phyloP scores from a whole-genome alignment of 1,139 yeast species.

The Taphrina betulina region DNA sequence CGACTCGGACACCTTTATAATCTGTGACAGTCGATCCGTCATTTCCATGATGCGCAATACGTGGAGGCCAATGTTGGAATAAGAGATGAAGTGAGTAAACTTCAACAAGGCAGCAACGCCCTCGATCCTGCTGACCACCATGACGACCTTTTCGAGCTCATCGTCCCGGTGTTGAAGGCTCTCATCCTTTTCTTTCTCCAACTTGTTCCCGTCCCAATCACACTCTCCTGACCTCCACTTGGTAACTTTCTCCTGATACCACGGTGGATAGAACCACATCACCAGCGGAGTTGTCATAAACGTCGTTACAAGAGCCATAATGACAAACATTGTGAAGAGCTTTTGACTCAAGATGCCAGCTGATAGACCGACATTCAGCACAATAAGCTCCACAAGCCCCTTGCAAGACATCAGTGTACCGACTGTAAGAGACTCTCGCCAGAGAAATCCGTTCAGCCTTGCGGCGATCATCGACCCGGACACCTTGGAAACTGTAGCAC shows the following conservation, averaged over 20 bases:
- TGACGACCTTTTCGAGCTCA: slow-evolving; percentile 10
- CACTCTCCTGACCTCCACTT: slow-evolving; percentile 49
- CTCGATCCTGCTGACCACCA: slow-evolving; percentile 34
- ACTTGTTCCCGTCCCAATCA: slow-evolving; percentile 44
- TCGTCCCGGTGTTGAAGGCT: background rate
- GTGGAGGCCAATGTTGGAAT: slow-evolving; percentile 8
- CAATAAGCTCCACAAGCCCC: slow-evolving; percentile 68
- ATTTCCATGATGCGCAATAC: slow-evolving; percentile 33
- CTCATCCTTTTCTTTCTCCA: slow-evolving; percentile 1
- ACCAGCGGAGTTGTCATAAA: slow-evolving; percentile 74
- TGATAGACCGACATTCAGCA: slow-evolving; percentile 67
- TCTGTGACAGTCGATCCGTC: slow-evolving; percentile 35
- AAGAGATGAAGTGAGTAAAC: slow-evolving; percentile 32
- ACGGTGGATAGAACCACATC: slow-evolving; percentile 54
- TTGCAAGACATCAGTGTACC: slow-evolving; percentile 86
- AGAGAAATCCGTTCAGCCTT: slow-evolving; percentile 57
- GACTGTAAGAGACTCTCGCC: slow-evolving; percentile 72
- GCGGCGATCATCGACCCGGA: slow-evolving; percentile 67
- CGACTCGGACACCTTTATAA: slow-evolving; percentile 35
- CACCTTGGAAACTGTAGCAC: slow-evolving; percentile 67
- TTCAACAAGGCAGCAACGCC: slow-evolving; percentile 30
- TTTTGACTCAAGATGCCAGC: slow-evolving; percentile 64
- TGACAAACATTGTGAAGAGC: slow-evolving; percentile 74
- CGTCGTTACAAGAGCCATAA: slow-evolving; percentile 75
- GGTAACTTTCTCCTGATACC: slow-evolving; percentile 49